Conservation (phyloP, 2,329 filamentous ascomycete genomes). For the Lasiodiplodia sp. region DNA sequence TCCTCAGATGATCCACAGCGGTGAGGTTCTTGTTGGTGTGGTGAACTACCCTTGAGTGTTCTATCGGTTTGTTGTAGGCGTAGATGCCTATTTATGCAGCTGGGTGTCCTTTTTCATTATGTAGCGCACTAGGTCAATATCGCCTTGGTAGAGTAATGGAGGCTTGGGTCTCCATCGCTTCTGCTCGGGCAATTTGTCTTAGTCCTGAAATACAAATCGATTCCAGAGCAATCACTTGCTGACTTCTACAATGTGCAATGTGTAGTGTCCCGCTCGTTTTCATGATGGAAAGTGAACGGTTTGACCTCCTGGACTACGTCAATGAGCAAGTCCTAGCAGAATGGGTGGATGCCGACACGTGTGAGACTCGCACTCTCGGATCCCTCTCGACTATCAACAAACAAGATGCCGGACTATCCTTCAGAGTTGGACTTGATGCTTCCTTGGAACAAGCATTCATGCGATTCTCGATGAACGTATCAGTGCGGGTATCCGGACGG, state of each 20-base stretch:
- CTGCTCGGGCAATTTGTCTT: neutral
- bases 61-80: neutral
- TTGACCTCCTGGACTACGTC: constrained; percentile 10
- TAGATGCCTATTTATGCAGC: neutral
- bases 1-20: neutral
- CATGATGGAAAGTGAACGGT: neutral
- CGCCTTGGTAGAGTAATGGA: neutral
- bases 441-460: constrained; percentile 9
- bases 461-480: constrained; percentile 22
- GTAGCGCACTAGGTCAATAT: neutral
- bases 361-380: constrained; percentile 5
- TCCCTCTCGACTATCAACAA: constrained; percentile 18
- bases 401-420: constrained; percentile 10
- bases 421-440: constrained; percentile 17
- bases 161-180: neutral
- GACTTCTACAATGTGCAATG: constrained; percentile 3
- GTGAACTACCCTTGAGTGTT: neutral
- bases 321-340: constrained; percentile 23
- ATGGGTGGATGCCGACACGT: constrained; percentile 8
- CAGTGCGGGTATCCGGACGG: constrained; percentile 7
- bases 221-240: neutral
- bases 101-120: neutral
- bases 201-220: neutral
- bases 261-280: neutral
- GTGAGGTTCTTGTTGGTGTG: neutral